Evolutionary conservation across 257 asterid genomes (phyloP), one percentile per base, ranked within the genome.

Genomic region (Forsythia viridissima): DNA sequence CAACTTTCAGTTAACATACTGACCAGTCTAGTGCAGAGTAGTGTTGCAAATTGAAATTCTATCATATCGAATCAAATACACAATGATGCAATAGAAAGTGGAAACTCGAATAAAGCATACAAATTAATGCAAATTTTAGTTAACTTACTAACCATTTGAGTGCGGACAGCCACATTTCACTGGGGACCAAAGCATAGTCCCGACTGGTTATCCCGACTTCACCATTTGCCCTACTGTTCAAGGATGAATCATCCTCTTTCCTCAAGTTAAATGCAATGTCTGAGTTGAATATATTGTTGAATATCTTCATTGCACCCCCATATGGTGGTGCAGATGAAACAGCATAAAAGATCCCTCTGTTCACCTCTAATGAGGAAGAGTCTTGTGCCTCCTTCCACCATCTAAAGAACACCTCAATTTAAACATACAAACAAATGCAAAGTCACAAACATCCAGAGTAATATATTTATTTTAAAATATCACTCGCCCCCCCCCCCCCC

Each of bases 351-450:
- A 90, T 85, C 80, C 92, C 97, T 67, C 41, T 83, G 85, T 84
- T 90, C 70, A 79, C 85, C 83, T 85, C 91, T 6, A 86, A 41
- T 30, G 82, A 83, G n/a, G 86, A 80, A 68, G 96, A 76, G 69
- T 89, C 93, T 79, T 86, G 98, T 24, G 97, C 97, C 85, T 93
- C 98, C 90, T 88, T 92, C 97, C 99, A 95, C 99, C 99, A 95
- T 86, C 98, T 95, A 82, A 66, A 80, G 77, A 75, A 75, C 70
- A 65, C 76, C 81, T 39, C 71, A 78, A 59, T 65, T 9, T 70
- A 78, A 44, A 71, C 82, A 83, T 48, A 67, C 73, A 85, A 70
- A 40, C 24, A 75, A 41, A 24, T 20, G 15, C 68, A 20, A 61
- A 61, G 9, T n/a, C 38, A 61, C 68, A 20, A 21, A 61, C 68